Evolutionary conservation across 345 rosid species (phyloP).

Genomic region (Alliaria petiolata): DNA sequence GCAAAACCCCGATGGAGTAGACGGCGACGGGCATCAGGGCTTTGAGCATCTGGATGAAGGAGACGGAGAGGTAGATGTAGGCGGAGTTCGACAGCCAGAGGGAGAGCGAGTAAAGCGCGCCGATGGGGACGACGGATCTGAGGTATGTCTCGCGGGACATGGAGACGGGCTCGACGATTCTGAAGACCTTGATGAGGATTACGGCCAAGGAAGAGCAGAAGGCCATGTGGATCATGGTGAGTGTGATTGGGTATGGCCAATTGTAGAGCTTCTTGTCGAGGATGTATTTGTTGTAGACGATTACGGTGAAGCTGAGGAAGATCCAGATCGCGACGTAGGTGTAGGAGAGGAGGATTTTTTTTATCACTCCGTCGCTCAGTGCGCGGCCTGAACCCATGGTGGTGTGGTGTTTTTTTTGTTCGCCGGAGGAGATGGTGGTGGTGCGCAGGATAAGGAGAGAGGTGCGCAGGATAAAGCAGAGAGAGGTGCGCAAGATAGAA

Average conservation of each 20-base stretch:
- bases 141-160: slow-evolving; percentile 81
- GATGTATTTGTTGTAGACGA: slow-evolving; percentile 98
- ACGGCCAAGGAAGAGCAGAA: slow-evolving; percentile 82
- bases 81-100: slow-evolving; percentile 97
- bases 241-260: slow-evolving; percentile 97
- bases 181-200: slow-evolving; percentile 83
- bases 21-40: slow-evolving; percentile 98
- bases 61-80: slow-evolving; percentile 88
- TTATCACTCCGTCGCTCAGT: slow-evolving; percentile 69
- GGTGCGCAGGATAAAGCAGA: slow-evolving; percentile 15
- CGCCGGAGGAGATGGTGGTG: neutral
- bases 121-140: slow-evolving; percentile 90
- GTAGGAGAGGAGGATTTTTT: slow-evolving; percentile 90
- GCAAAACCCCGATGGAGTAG: slow-evolving; percentile 73
- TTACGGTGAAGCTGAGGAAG: slow-evolving; percentile 97
- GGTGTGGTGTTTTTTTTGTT: neutral
- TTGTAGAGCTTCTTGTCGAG: slow-evolving; percentile 94
- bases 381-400: slow-evolving; percentile 80
- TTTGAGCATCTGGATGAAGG: slow-evolving; percentile 95
- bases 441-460: slow-evolving; percentile 27
- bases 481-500: slow-evolving; percentile 20
- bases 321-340: slow-evolving; percentile 89
- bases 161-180: slow-evolving; percentile 84
- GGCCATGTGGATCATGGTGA: slow-evolving; percentile 96
- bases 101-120: slow-evolving; percentile 81